Base-by-base conservation (phyloP, 805 yeast genomes). In the Saccharomycopsis amapae region DNA sequence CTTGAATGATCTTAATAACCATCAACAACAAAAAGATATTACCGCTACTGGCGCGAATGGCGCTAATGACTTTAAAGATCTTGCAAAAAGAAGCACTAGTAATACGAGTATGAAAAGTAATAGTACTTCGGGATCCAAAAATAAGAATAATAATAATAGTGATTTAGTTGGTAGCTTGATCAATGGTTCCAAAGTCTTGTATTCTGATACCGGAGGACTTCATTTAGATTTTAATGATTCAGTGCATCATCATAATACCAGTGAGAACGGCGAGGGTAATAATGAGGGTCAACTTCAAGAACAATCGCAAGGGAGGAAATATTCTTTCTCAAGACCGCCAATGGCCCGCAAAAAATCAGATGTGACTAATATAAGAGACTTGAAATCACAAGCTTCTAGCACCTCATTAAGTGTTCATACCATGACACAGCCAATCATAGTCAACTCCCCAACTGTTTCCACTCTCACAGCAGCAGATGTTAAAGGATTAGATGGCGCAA, bases 1-100 rank as follows among this genome's bases (percentile, higher is more conserved):
- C 19, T 37, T 50, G 35, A 50, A 44, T 20, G 48, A 50, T 19
- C 12, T 47, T 38, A 34, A 24, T 17, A 49, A 35, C 20, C 12
- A 26, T 9, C 6, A 9, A 12, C 33, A 10, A 5, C 26, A 17
- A 19, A n/a, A 20, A n/a, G n/a, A n/a, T n/a, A n/a, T n/a, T n/a
- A n/a, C n/a, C n/a, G n/a, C n/a, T n/a, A n/a, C n/a, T n/a, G n/a
- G n/a, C n/a, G n/a, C n/a, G n/a, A n/a, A n/a, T n/a, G n/a, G n/a
- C n/a, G n/a, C n/a, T n/a, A n/a, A n/a, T n/a, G n/a, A n/a, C n/a
- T n/a, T n/a, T n/a, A n/a, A n/a, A n/a, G n/a, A n/a, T n/a, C n/a
- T n/a, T n/a, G n/a, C n/a, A n/a, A n/a, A n/a, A n/a, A n/a, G n/a
- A n/a, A n/a, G n/a, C n/a, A n/a, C n/a, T n/a, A n/a, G n/a, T n/a